Conservation (phyloP, 1,284 basidiomycete genomes). For the Ceratobasidium sp. region DNA sequence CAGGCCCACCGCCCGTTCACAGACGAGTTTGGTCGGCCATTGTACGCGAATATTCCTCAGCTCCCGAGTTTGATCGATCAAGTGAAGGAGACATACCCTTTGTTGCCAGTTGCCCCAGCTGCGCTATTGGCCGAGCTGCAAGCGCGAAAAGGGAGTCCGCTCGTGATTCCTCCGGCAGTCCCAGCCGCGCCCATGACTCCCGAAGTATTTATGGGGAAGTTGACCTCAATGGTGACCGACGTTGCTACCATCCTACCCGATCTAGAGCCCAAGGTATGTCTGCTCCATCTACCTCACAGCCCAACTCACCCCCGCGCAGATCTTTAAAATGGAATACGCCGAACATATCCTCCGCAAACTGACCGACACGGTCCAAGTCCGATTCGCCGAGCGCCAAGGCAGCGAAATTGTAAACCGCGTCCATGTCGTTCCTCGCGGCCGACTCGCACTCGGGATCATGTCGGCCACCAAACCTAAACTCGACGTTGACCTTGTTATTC, state of each 20-base stretch:
- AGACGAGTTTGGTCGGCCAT: not conserved
- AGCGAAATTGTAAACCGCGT: constrained; percentile 25
- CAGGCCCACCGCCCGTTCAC: too few species aligned
- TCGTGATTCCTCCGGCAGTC: too few species aligned
- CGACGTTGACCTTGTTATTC: constrained; percentile 26
- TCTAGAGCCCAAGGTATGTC: constrained; percentile 1
- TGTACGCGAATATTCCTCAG: not conserved
- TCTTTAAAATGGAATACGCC: not conserved
- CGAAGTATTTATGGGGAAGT: not conserved
- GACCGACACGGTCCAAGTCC: constrained; percentile 16
- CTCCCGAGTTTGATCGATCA: not conserved
- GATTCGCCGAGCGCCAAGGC: constrained; percentile 1
- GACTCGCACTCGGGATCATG: not conserved
- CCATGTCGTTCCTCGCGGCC: constrained; percentile 7
- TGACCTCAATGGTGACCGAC: not conserved
- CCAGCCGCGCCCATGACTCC: not conserved
- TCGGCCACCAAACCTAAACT: constrained; percentile 1
- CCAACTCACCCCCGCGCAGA: not conserved
- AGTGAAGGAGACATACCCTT: not conserved
- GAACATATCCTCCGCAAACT: constrained; percentile 6
- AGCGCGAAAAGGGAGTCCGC: not conserved
- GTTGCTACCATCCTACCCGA: not conserved
- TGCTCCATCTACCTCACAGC: too few species aligned
- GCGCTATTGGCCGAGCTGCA: not conserved
- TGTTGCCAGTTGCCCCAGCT: not conserved